Base-by-base conservation (phyloP, 2,329 filamentous ascomycete genomes). In the Fusarium cicatricum region DNA sequence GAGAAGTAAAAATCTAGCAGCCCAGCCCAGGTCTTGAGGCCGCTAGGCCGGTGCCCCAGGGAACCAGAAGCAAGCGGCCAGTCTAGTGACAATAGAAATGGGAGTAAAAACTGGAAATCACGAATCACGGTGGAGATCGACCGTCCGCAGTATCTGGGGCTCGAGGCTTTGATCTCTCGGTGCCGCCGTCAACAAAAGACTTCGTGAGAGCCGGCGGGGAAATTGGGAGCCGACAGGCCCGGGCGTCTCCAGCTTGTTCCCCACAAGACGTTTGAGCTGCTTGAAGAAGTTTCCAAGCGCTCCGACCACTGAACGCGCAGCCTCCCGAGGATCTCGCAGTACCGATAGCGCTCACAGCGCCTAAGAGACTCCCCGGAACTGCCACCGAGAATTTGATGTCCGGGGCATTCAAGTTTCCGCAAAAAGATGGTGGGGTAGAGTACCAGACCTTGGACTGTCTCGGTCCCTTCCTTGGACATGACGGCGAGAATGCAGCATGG, bases 231-330 rank as follows among this genome's bases (percentile, higher is more conserved):
- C 56, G 57, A 60, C 9, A 26, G 23, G 23, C 23, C 9, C 23
- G 23, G 23, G 9, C 23, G 23, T 26, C 23, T 26, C 21, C 9
- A 23, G 21, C n/a, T 23, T 23, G 7, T 10, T 10, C 23, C 23
- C 23, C 23, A 10, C 23, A 26, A 26, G 23, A 26, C 23, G 23
- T 26, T 26, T 26, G 23, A 9, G 9, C 23, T 26, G 23, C 5
- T 7, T 8, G 5, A 26, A 50, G 57, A 60, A 60, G 52, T 39
- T 60, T 42, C 23, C 55, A 48, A 55, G 59, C 59, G 55, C 55
- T 49, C 41, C 55, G 52, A 62, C 44, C 42, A 47, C 50, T 45
- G n/a, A 33, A 39, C 32, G 31, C 16, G 36, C 32, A 43, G 34
- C 39, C 39, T 29, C 29, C 47, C 23, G 29, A 36, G 32, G 26